These are phyloP conservation scores for Tulasnella sp. DNA, from an alignment of 768 basidiomycete genomes.

Conservation along the genomic window DNA sequence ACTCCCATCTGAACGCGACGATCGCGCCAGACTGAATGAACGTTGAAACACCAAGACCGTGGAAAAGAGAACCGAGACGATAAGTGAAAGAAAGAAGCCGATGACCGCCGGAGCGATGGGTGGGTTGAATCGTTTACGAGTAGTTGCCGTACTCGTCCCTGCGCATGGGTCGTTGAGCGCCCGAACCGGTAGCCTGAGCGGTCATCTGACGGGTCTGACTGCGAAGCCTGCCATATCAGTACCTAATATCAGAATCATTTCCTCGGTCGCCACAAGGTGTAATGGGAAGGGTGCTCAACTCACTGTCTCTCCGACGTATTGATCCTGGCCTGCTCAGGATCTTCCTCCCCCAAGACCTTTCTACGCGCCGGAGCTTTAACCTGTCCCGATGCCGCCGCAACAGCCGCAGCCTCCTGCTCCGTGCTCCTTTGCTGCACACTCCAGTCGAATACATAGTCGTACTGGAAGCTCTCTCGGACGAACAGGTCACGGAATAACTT, in stretches of 20 bases:
- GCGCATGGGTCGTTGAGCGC: not conserved
- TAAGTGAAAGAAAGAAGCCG: too few relatives aligned
- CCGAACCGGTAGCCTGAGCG: not conserved
- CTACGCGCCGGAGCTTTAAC: not conserved
- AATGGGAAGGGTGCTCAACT: not conserved
- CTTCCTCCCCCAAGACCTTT: constrained; percentile 12
- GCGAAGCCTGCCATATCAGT: not conserved
- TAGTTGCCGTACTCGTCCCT: constrained; percentile 5
- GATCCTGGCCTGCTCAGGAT: not conserved
- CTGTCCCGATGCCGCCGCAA: not conserved
- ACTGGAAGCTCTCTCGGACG: constrained; percentile 95
- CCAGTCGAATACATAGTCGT: constrained; percentile 99
- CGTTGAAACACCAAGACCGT: too few relatives aligned
- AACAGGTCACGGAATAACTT: constrained; percentile 99
- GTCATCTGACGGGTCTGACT: constrained; percentile 3
- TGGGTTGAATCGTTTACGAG: not conserved
- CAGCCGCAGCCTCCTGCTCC: constrained; percentile 4
- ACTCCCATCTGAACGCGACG: too few relatives aligned
- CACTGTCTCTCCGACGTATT: constrained; percentile 1
- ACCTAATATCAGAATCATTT: too few relatives aligned
- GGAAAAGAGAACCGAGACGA: too few relatives aligned
- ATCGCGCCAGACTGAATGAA: too few relatives aligned
- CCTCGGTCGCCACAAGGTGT: not conserved
- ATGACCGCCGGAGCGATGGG: too few relatives aligned
- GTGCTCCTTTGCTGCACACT: constrained; percentile 52